Percentiles rank a stretch among this genome's conserved stretches.
These are phyloP conservation scores for Solanum hybrid DNA, from an alignment of 305 asterid species.

Conservation along the genomic window DNA sequence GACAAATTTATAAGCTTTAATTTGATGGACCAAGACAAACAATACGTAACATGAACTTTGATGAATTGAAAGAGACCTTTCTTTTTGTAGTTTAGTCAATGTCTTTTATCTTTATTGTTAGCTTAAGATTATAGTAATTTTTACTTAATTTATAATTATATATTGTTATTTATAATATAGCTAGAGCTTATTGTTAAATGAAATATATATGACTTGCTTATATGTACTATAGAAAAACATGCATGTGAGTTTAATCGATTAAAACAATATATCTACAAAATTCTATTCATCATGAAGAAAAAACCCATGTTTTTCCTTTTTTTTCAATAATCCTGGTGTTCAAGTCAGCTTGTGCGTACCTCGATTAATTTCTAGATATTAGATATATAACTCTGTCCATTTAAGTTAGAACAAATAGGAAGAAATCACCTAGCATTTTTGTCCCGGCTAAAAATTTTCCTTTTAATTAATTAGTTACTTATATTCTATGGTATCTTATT, in stretches of 20 bases:
- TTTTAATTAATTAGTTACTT: neutral
- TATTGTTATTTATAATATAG: neutral
- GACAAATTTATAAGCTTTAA: neutral
- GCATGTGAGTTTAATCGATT: neutral
- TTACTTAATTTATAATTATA: neutral
- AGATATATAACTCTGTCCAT: neutral
- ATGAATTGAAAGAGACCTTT: neutral
- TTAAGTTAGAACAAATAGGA: neutral
- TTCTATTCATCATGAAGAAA: neutral
- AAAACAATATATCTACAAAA: neutral
- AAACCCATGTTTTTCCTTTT: neutral
- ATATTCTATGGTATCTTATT: no score
- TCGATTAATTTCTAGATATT: neutral
- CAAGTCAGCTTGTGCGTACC: neutral
- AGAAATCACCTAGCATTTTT: neutral
- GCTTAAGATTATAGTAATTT: neutral
- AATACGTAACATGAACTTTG: neutral
- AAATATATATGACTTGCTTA: neutral
- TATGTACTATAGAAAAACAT: neutral
- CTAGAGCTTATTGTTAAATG: neutral
- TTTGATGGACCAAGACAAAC: neutral
- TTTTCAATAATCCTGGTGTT: neutral
- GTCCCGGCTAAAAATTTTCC: rapidly evolving
- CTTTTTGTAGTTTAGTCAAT: neutral
- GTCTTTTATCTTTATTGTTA: neutral